These are phyloP conservation scores for Nematodospora valgi DNA, from an alignment of 805 yeast genomes.

Conservation along the genomic window DNA sequence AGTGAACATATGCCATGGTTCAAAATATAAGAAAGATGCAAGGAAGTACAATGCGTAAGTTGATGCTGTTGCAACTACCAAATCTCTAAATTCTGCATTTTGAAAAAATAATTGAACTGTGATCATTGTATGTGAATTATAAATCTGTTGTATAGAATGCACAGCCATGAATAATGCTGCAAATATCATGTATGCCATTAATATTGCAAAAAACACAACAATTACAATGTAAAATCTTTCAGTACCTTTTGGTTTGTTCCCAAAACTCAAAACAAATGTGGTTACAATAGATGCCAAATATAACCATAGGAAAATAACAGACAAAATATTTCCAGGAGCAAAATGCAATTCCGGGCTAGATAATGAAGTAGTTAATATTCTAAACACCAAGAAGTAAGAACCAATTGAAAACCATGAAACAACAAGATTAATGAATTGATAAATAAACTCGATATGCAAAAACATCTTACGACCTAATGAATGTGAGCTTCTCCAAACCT, in stretches of 20 bases:
- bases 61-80: constrained; percentile 56
- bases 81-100: constrained; percentile 43
- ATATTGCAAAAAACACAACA: constrained; percentile 54
- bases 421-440: constrained; percentile 51
- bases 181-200: constrained; percentile 57
- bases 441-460: constrained; percentile 53
- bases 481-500: constrained; percentile 55
- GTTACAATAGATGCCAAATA: constrained; percentile 55
- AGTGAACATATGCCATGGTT: constrained; percentile 65
- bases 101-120: constrained; percentile 45
- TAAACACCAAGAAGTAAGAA: constrained; percentile 59
- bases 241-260: constrained; percentile 63
- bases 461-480: constrained; percentile 46
- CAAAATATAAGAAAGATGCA: constrained; percentile 56
- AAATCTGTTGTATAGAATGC: constrained; percentile 42
- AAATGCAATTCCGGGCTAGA: constrained; percentile 33
- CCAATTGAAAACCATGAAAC: constrained; percentile 65
- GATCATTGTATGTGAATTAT: constrained; percentile 33
- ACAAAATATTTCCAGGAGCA: constrained; percentile 46
- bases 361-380: constrained; percentile 55
- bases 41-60: constrained; percentile 61
- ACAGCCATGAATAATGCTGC: constrained; percentile 59
- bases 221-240: constrained; percentile 50
- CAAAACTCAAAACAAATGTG: constrained; percentile 61
- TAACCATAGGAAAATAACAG: constrained; percentile 52